Conservation (phyloP, 2,329 filamentous ascomycete species). For the Stagonosporopsis vannaccii region DNA sequence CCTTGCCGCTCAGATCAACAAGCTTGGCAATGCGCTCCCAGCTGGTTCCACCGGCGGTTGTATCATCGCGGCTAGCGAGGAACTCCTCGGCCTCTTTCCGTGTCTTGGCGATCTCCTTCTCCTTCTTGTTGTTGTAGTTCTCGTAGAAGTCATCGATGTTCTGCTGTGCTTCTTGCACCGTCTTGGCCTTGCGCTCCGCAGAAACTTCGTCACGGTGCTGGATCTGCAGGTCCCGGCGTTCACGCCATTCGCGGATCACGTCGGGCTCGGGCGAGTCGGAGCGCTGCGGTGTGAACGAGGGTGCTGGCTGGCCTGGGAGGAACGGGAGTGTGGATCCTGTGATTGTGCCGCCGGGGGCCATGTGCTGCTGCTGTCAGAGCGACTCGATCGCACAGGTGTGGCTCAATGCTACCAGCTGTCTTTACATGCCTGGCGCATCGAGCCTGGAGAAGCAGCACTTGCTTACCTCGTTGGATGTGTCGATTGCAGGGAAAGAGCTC, state of each 20-base stretch:
- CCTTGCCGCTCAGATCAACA: slow-evolving; percentile 96
- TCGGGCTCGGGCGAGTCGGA: slow-evolving; percentile 85
- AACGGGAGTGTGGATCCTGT: slow-evolving; percentile 72
- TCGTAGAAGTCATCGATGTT: slow-evolving; percentile 99
- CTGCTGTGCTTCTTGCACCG: slow-evolving; percentile 85
- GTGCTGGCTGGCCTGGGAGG: slow-evolving; percentile 50
- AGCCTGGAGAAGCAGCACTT: neutral
- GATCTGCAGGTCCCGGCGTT: slow-evolving; percentile 82
- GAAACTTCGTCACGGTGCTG: slow-evolving; percentile 86
- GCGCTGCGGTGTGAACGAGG: slow-evolving; percentile 56
- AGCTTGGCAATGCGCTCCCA: slow-evolving; percentile 99
- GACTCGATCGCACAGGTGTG: neutral
- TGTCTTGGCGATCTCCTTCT: slow-evolving; percentile 89
- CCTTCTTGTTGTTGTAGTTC: slow-evolving; percentile 98
- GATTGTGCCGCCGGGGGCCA: slow-evolving; percentile 79
- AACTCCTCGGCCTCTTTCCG: slow-evolving; percentile 94
- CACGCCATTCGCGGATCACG: slow-evolving; percentile 88
- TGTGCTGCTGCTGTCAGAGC: slow-evolving; percentile 59
- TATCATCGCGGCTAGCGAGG: slow-evolving; percentile 86
- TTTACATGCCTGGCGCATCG: slow-evolving; percentile 8
- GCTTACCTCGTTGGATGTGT: slow-evolving; percentile 73
- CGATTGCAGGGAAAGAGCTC: slow-evolving; percentile 88
- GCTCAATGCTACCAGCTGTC: slow-evolving; percentile 7
- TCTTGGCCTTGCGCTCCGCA: slow-evolving; percentile 80
- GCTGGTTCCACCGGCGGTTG: slow-evolving; percentile 90